These are phyloP conservation scores for Ophiostoma ulmi DNA, from an alignment of 2,329 filamentous ascomycete genomes.

Conservation along the genomic window DNA sequence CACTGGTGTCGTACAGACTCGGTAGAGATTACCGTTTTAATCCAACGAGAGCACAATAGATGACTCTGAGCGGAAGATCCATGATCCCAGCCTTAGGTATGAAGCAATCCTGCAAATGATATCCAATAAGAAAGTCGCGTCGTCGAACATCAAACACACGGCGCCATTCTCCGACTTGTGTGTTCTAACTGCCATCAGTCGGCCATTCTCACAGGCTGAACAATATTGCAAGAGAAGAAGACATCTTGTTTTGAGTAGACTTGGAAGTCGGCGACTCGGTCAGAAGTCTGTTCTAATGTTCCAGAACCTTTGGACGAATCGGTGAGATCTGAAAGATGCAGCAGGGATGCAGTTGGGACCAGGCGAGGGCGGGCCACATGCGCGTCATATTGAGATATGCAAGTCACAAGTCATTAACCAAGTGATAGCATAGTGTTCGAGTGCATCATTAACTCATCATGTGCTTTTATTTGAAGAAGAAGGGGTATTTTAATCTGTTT, in stretches of 20 bases:
- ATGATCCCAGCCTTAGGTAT: not conserved
- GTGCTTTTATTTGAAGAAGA: not conserved
- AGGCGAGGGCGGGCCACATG: slow-evolving; percentile 1
- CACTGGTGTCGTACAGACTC: slow-evolving; percentile 16
- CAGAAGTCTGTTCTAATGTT: not conserved
- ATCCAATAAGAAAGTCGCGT: not conserved
- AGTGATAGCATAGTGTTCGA: not conserved
- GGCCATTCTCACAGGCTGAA: no score
- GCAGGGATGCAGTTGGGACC: not conserved
- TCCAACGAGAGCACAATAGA: not conserved
- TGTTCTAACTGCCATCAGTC: no score
- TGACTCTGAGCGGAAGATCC: not conserved
- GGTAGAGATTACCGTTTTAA: slow-evolving; percentile 18
- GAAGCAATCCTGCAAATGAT: not conserved
- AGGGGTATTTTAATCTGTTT: not conserved
- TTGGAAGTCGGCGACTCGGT: not conserved
- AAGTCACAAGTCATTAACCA: not conserved
- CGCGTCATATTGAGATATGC: slow-evolving; percentile 12
- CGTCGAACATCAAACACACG: not conserved
- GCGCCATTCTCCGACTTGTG: no score
- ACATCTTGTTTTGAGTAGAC: not conserved
- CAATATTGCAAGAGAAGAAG: not conserved
- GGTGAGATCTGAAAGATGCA: not conserved
- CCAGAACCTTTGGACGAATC: not conserved
- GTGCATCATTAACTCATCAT: not conserved